Evolutionary conservation across 805 yeast species (phyloP).

Genomic region (Maudiozyma saulgeensis): DNA sequence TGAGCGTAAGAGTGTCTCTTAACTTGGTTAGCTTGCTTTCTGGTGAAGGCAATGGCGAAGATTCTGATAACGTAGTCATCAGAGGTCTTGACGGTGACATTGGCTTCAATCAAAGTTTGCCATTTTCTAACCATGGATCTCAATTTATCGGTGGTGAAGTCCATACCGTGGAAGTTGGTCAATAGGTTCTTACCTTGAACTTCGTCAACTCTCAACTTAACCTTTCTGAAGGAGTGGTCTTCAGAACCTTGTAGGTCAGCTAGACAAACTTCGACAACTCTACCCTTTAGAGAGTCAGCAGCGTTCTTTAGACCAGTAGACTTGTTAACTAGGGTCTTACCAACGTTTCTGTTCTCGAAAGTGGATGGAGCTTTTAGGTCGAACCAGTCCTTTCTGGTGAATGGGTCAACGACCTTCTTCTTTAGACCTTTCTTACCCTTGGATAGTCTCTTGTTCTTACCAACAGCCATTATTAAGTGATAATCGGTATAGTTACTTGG

Average conservation of each 20-base stretch:
- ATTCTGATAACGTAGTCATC: slow-evolving; percentile 95
- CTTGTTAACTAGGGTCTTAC: slow-evolving; percentile 96
- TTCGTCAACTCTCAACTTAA: slow-evolving; percentile 96
- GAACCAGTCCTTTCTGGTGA: slow-evolving; percentile 98
- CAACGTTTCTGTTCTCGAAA: slow-evolving; percentile 95
- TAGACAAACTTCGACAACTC: slow-evolving; percentile 88
- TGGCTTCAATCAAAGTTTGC: slow-evolving; percentile 97
- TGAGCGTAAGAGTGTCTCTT: slow-evolving; percentile 97
- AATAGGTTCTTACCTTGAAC: slow-evolving; percentile 96
- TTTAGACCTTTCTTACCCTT: slow-evolving; percentile 94
- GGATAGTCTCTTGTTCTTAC: slow-evolving; percentile 74
- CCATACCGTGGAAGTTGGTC: slow-evolving; percentile 98
- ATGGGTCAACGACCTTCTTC: slow-evolving; percentile 99
- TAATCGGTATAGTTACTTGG: slow-evolving; percentile 7
- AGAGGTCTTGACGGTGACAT: slow-evolving; percentile 94
- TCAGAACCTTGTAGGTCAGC: slow-evolving; percentile 98
- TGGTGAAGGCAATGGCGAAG: slow-evolving; percentile 97
- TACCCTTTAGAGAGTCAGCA: slow-evolving; percentile 95
- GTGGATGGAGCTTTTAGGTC: slow-evolving; percentile 98
- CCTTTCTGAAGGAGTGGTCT: slow-evolving; percentile 96
- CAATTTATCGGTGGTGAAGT: slow-evolving; percentile 94
- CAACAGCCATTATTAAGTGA: slow-evolving; percentile 53
- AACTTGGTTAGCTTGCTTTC: slow-evolving; percentile 91
- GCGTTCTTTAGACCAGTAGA: slow-evolving; percentile 97
- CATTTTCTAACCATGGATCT: slow-evolving; percentile 97